phyloP scores from a whole-genome alignment of 2,329 filamentous ascomycete species.

The Penicillium psychrosexuale region DNA sequence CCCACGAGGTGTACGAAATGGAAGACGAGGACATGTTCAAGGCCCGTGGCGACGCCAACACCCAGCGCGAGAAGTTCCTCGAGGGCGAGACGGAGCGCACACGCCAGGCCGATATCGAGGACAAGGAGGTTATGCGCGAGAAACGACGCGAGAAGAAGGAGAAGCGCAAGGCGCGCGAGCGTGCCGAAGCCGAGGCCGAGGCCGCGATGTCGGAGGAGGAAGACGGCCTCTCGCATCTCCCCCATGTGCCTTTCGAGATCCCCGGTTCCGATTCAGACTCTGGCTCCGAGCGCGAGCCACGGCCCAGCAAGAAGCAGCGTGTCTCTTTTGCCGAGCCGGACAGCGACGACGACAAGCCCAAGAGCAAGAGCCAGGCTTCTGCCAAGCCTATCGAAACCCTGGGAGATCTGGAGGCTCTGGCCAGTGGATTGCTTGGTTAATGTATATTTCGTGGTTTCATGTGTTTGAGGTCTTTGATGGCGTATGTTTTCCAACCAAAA shows the following conservation, averaged over 20 bases:
- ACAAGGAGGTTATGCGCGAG: conserved; percentile 76
- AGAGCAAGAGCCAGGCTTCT: conserved; percentile 13
- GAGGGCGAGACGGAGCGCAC: conserved; percentile 71
- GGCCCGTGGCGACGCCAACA: conserved; percentile 69
- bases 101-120: conserved; percentile 69
- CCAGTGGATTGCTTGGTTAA: conserved; percentile 43
- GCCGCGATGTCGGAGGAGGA: conserved; percentile 31
- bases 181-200: conserved; percentile 29
- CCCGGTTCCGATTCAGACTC: conserved; percentile 18
- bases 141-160: conserved; percentile 58
- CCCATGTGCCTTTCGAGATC: conserved; percentile 23
- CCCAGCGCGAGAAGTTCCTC: conserved; percentile 74
- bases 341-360: conserved; percentile 29
- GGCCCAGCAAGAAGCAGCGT: conserved; percentile 41
- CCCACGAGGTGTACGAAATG: conserved; percentile 83
- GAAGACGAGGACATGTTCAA: conserved; percentile 80
- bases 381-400: conserved; percentile 42
- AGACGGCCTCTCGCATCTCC: conserved; percentile 18
- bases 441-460: conserved; percentile 6
- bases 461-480: conserved; percentile 15
- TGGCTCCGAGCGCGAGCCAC: conserved; percentile 24
- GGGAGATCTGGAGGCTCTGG: conserved; percentile 48
- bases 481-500: conserved; percentile 1
- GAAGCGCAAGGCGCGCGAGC: conserved; percentile 43
- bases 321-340: conserved; percentile 37